These are phyloP conservation scores for Epichloe gansuensis DNA, from an alignment of 2,329 filamentous ascomycete species.

Conservation along the genomic window DNA sequence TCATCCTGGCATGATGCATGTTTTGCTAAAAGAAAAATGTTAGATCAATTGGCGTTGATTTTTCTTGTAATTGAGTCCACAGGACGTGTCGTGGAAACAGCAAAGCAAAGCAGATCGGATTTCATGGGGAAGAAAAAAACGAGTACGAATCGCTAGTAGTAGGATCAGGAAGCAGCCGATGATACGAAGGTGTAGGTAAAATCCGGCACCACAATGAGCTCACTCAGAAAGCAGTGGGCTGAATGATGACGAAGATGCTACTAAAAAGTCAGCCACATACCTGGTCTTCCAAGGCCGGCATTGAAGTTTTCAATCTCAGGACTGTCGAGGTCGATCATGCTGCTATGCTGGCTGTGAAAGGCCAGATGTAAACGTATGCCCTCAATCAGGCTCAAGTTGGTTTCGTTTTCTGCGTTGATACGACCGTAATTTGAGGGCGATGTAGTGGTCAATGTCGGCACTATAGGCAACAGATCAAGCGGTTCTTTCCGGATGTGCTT, in stretches of 20 bases:
- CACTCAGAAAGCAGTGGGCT: no score
- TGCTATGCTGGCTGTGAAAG: slow-evolving; percentile 2
- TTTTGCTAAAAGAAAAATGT: not conserved
- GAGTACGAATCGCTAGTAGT: no score
- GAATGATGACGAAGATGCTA: not conserved
- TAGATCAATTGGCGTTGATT: not conserved
- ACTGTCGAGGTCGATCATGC: not conserved
- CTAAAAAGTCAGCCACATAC: not conserved
- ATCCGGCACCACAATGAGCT: no score
- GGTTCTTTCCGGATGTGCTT: not conserved
- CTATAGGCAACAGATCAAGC: slow-evolving; percentile 6
- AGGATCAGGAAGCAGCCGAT: no score
- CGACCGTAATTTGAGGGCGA: slow-evolving; percentile 19
- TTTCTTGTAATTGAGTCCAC: no score
- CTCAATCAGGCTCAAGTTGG: slow-evolving; percentile 19
- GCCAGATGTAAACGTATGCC: slow-evolving; percentile 14
- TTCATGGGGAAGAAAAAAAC: no score
- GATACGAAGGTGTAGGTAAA: no score
- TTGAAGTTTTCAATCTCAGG: not conserved
- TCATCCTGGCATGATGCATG: not conserved
- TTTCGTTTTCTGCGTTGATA: slow-evolving; percentile 24
- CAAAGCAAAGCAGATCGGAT: not conserved
- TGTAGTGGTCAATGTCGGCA: slow-evolving; percentile 9
- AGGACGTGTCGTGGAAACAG: not conserved
- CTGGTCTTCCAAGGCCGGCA: not conserved